These are phyloP conservation scores for Gracilaria vermiculophylla DNA, from an alignment of 23 red algal species.

Conservation along the genomic window DNA sequence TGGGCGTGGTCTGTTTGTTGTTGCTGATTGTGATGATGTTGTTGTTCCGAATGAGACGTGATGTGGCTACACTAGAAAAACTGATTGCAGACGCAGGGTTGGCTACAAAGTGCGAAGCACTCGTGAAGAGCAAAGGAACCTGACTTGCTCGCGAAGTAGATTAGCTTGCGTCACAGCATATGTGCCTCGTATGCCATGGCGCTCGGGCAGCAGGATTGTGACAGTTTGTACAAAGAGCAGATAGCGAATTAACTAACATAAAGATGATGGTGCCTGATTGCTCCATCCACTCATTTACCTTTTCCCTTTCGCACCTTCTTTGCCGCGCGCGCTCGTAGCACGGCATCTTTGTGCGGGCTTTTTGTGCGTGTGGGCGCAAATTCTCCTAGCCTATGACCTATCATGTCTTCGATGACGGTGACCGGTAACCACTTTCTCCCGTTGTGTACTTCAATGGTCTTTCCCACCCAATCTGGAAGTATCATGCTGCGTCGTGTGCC, in stretches of 20 bases:
- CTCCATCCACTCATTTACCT: conserved; percentile 12
- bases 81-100: conserved; percentile 16
- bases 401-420: conserved; percentile 73
- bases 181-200: not conserved
- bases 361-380: conserved; percentile 66
- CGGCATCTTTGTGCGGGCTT: conserved; percentile 64
- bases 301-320: conserved; percentile 19
- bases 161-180: not conserved
- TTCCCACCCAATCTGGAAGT: conserved; percentile 83
- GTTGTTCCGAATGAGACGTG: conserved; percentile 19
- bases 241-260: conserved; percentile 31
- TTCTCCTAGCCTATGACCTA: conserved; percentile 79
- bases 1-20: conserved; percentile 18
- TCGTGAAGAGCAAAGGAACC: not conserved
- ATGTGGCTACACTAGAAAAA: conserved; percentile 27
- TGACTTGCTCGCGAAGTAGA: conserved; percentile 11
- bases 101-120: not conserved
- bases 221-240: conserved; percentile 24
- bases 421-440: conserved; percentile 53
- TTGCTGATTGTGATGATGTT: conserved; percentile 42
- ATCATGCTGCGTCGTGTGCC: conserved; percentile 85
- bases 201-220: not conserved
- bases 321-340: conserved; percentile 27
- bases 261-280: not conserved
- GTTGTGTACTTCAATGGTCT: conserved; percentile 78